Conservation (phyloP, 495 filamentous ascomycete species). For the Xylaria grammica region DNA sequence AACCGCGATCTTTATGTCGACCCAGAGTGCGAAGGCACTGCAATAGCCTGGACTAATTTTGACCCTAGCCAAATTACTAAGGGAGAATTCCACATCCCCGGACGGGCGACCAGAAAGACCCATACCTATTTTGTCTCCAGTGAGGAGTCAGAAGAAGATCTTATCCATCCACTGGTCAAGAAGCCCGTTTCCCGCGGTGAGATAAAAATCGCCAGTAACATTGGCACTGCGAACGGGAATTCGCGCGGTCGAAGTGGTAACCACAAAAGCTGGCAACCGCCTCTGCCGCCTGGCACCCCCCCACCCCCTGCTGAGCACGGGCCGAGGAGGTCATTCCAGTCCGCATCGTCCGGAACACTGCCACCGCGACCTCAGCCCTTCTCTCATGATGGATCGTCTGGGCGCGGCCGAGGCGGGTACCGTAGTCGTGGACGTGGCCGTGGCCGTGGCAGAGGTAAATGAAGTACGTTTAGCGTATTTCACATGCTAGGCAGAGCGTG, state of each 20-base stretch:
- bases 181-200: constrained; percentile 27
- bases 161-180: constrained; percentile 43
- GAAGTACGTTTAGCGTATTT: not conserved
- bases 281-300: constrained; percentile 35
- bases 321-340: constrained; percentile 21
- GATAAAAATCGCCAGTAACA: constrained; percentile 42
- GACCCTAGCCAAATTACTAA: constrained; percentile 5
- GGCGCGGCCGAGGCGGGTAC: constrained; percentile 24
- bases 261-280: constrained; percentile 26
- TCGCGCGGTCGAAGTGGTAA: not conserved
- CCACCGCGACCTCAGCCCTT: constrained; percentile 27
- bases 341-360: constrained; percentile 26
- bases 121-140: constrained; percentile 48
- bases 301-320: constrained; percentile 19
- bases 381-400: constrained; percentile 9
- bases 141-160: constrained; percentile 50
- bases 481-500: not conserved
- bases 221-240: constrained; percentile 20
- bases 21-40: constrained; percentile 31
- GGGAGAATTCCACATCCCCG: constrained; percentile 39
- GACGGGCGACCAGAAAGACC: constrained; percentile 42
- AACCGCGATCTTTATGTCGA: constrained; percentile 46
- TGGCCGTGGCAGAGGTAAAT: constrained; percentile 31
- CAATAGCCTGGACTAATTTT: constrained; percentile 34
- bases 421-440: constrained; percentile 32